Conservation (phyloP, 1,139 yeast genomes). For the Blastobotrys petasosporus region DNA sequence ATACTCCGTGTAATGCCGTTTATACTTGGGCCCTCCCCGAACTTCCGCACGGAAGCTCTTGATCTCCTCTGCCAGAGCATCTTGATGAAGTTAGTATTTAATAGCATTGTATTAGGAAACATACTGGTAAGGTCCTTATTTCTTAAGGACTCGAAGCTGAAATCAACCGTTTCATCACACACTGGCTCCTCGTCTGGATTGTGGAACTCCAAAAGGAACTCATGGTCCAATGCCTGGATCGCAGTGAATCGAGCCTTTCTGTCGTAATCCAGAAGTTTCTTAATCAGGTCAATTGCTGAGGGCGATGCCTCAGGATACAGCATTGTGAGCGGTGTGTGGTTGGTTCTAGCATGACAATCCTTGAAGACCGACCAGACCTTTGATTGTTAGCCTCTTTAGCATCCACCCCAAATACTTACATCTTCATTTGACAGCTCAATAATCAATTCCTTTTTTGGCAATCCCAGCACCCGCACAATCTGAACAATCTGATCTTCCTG, state of each 20-base stretch:
- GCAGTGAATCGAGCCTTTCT: slow-evolving; percentile 78
- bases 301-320: slow-evolving; percentile 69
- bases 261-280: slow-evolving; percentile 67
- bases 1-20: no score
- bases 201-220: slow-evolving; percentile 77
- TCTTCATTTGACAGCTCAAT: slow-evolving; percentile 10
- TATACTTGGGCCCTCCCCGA: slow-evolving; percentile 33
- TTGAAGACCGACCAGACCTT: slow-evolving; percentile 17
- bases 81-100: not conserved
- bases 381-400: not conserved
- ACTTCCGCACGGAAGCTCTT: slow-evolving; percentile 65
- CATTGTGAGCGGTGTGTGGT: slow-evolving; percentile 51
- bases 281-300: slow-evolving; percentile 66
- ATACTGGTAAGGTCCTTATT: slow-evolving; percentile 8
- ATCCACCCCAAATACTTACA: slow-evolving; percentile 1
- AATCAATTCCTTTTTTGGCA: slow-evolving; percentile 64
- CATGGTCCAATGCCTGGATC: slow-evolving; percentile 72
- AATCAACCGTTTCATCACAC: slow-evolving; percentile 66
- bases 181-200: slow-evolving; percentile 80
- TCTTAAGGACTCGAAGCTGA: slow-evolving; percentile 54
- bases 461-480: slow-evolving; percentile 70
- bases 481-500: slow-evolving; percentile 79
- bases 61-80: slow-evolving; percentile 51
- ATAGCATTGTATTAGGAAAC: slow-evolving; percentile 8
- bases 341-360: slow-evolving; percentile 15